phyloP scores from a whole-genome alignment of 2,329 filamentous ascomycete genomes.

The Polytolypa hystricis region DNA sequence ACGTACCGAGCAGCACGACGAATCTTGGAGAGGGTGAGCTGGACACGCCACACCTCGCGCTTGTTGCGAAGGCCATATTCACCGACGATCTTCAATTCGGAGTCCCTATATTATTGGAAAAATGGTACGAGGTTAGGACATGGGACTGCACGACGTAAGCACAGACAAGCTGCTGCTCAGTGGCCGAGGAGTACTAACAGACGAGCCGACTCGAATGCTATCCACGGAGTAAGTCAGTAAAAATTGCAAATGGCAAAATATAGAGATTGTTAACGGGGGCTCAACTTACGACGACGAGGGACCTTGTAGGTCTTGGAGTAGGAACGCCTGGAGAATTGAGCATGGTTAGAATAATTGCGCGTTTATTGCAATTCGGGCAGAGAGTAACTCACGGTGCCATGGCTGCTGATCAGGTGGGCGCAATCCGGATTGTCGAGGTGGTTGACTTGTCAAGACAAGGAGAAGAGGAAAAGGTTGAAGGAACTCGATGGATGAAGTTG shows the following conservation, averaged over 20 bases:
- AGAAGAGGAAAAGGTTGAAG: conserved; percentile 4
- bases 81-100: conserved; percentile 98
- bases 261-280: conserved; percentile 6
- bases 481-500: conserved; percentile 8
- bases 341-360: conserved; percentile 15
- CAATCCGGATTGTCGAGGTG: conserved; percentile 17
- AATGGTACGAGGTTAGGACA: conserved; percentile 52
- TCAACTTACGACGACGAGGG: conserved; percentile 64
- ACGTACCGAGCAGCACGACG: conserved; percentile 99
- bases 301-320: conserved; percentile 99
- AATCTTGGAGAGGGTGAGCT: conserved; percentile 99
- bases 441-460: conserved; percentile 9
- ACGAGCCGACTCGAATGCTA: conserved; percentile 96
- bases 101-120: conserved; percentile 70
- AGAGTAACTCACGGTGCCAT: conserved; percentile 36
- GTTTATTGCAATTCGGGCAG: background rate
- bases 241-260: conserved; percentile 6
- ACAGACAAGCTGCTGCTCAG: conserved; percentile 96
- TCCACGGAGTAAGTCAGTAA: conserved; percentile 26
- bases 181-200: conserved; percentile 94
- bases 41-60: conserved; percentile 99
- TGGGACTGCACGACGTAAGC: conserved; percentile 78
- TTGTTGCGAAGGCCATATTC: conserved; percentile 99
- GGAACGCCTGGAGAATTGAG: conserved; percentile 41
- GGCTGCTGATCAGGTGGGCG: conserved; percentile 22